Conservation (phyloP, 2,329 filamentous ascomycete species). For the Dactylonectria estremocensis region DNA sequence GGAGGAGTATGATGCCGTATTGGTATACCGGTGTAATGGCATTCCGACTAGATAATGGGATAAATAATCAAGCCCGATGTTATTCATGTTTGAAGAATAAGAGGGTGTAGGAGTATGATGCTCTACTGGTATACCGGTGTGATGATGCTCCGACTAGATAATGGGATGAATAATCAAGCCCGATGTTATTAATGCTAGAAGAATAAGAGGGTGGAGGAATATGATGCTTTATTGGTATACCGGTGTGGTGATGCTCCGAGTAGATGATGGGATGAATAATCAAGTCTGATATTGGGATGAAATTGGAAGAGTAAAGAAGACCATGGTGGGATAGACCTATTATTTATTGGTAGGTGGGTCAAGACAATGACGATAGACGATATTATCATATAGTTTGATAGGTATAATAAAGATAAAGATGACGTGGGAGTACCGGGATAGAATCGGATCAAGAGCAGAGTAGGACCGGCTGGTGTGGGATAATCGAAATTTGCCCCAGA, state of each 20-base stretch:
- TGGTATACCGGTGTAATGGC: not conserved
- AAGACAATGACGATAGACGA: conserved; percentile 6
- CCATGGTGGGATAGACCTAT: conserved; percentile 4
- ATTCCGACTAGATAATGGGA: not conserved
- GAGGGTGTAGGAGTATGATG: too few relatives aligned
- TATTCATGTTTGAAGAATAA: too few relatives aligned
- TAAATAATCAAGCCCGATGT: not conserved
- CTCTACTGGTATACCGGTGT: too few relatives aligned
- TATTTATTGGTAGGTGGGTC: conserved; percentile 6
- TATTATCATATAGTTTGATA: conserved; percentile 13
- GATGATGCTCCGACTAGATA: too few relatives aligned
- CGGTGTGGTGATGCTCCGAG: too few relatives aligned
- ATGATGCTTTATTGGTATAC: too few relatives aligned
- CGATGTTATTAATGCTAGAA: too few relatives aligned
- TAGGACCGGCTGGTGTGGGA: not conserved
- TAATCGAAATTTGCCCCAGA: too few relatives aligned
- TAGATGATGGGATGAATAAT: too few relatives aligned
- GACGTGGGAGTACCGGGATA: conserved; percentile 3
- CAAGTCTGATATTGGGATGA: not conserved
- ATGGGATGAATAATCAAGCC: too few relatives aligned
- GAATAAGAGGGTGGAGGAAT: too few relatives aligned
- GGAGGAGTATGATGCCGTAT: conserved; percentile 13
- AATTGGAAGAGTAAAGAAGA: conserved; percentile 7
- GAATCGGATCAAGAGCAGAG: conserved; percentile 9
- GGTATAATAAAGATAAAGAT: conserved; percentile 12